Base-by-base conservation (phyloP, 169 alveolate species). In the Besnoitia besnoiti region DNA sequence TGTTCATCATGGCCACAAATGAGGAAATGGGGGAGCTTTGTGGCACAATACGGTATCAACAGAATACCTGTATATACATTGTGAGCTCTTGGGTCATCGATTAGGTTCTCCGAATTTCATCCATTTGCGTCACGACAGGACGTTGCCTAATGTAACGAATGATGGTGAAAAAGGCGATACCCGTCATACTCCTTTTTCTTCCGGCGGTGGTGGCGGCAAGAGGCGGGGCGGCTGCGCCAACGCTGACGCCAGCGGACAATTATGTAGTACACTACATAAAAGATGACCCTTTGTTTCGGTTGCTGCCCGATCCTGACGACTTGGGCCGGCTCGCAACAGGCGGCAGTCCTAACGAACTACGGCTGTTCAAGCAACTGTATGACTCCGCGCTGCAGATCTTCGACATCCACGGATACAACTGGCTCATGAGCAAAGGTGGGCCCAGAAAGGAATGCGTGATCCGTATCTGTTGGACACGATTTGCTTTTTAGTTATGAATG, bases 341-440 rank as follows among this genome's bases (percentile, higher is more conserved):
- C 21, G 93, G 93, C 33, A 62, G 85, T 1, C 67, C 77, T 8
- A 47, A 90, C 33, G 67, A 94, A 10, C 93, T 35, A 76, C 55
- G 44, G 0, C 61, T 46, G 0, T 95, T 95, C 62, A 59, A 87
- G 14, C 82, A 92, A 19, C 51, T 95, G 19, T 95, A 95, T 55
- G 47, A 91, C 50, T 91, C 95, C 0, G 97, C 97, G 27, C 44
- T 95, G 27, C 73, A 90, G 0, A 89, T 85, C 33, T 95, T 95
- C 50, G 97, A 95, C 50, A 55, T 95, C 77, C 94, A 95, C 55
- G 97, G 97, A 7, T 95, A 95, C 85, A 85, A 89, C 46, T 92
- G 93, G 94, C 94, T 95, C 40, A 94, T 95, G 95, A 50, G 85
- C 35, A 90, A 76, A 47, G 94, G 94, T 85, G 55, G 27, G 94